Base-by-base conservation (phyloP, 2,329 filamentous ascomycete genomes). In the Fusarium nodosum region DNA sequence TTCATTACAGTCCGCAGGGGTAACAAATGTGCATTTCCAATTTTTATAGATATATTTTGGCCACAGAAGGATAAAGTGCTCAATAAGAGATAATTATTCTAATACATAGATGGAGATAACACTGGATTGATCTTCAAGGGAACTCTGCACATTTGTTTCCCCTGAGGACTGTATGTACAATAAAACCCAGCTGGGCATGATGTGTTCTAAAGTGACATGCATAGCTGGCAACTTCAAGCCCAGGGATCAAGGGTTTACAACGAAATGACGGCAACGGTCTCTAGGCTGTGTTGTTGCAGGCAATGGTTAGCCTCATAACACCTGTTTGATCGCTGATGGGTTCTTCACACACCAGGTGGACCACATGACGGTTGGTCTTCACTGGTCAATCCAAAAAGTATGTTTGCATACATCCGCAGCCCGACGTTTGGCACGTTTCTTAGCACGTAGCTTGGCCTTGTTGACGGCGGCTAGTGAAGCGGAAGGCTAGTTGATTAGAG, bases 141-240 rank as follows among this genome's bases (percentile, higher is more conserved):
- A 26, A 26, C n/a, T n/a, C n/a, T n/a, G n/a, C n/a, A n/a, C n/a
- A n/a, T n/a, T n/a, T n/a, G n/a, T n/a, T n/a, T n/a, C n/a, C n/a
- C n/a, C n/a, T n/a, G n/a, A n/a, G n/a, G n/a, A n/a, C n/a, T n/a
- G n/a, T n/a, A 28, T 28, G 9, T 28, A 28, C 26, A 28, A 28
- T 10, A 28, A 28, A 28, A 28, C 26, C 10, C 26, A 28, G 26
- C 48, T 12, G 44, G 55, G 44, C 46, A 46, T 46, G 41, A 60
- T 60, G 36, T 26, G 44, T 44, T 30, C 24, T 34, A 46, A 42
- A 68, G 60, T 71, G 68, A 71, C 50, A 69, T 71, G 68, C 64
- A 68, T 68, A 66, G 36, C 36, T 53, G 24, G 48, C 22, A 44
- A 60, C 38, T 56, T 52, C 39, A 60, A 28, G 36, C 48, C 22